A percentile compares a stretch with the other conserved stretches of the same genome.
Evolutionary conservation across 2,329 filamentous ascomycete genomes (phyloP).

Genomic region (Furcasterigmium furcatum): DNA sequence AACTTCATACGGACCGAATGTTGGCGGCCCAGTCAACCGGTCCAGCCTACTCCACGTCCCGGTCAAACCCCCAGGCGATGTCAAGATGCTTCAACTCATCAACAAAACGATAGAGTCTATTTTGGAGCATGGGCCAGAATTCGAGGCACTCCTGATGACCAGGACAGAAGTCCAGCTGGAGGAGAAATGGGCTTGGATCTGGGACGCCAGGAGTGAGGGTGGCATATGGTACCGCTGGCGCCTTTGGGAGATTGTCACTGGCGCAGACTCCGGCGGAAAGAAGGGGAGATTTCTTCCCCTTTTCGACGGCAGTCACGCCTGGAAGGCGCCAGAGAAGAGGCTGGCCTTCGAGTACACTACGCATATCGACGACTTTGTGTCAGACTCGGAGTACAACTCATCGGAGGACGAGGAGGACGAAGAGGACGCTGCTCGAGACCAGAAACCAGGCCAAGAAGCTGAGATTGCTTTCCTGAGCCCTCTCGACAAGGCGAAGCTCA

Average conservation of each 20-base stretch:
- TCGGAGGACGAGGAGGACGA: constrained; percentile 77
- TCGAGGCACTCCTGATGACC: constrained; percentile 90
- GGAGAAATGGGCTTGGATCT: constrained; percentile 92
- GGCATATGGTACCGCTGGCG: constrained; percentile 93
- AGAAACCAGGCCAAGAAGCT: constrained; percentile 33
- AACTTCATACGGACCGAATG: constrained; percentile 54
- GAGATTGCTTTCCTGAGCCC: constrained; percentile 73
- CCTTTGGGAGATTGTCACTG: constrained; percentile 81
- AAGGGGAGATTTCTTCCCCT: constrained; percentile 58
- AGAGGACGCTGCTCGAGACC: constrained; percentile 52
- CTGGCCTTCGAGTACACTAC: constrained; percentile 82
- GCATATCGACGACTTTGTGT: constrained; percentile 73
- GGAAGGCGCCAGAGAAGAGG: constrained; percentile 70
- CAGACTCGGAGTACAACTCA: constrained; percentile 81
- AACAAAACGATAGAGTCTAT: constrained; percentile 84
- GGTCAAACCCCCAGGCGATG: constrained; percentile 72
- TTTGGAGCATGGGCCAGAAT: constrained; percentile 76
- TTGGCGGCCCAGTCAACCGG: constrained; percentile 37
- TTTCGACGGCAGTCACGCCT: constrained; percentile 74
- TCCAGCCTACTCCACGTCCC: constrained; percentile 60
- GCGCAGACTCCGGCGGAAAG: constrained; percentile 42
- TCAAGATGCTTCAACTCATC: constrained; percentile 77
- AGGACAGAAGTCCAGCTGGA: constrained; percentile 78
- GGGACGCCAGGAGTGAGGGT: constrained; percentile 74
- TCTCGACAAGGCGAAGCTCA: constrained; percentile 77